Conservation (phyloP, 352 stramenopile genomes). For the Phytophthora ramorum region DNA sequence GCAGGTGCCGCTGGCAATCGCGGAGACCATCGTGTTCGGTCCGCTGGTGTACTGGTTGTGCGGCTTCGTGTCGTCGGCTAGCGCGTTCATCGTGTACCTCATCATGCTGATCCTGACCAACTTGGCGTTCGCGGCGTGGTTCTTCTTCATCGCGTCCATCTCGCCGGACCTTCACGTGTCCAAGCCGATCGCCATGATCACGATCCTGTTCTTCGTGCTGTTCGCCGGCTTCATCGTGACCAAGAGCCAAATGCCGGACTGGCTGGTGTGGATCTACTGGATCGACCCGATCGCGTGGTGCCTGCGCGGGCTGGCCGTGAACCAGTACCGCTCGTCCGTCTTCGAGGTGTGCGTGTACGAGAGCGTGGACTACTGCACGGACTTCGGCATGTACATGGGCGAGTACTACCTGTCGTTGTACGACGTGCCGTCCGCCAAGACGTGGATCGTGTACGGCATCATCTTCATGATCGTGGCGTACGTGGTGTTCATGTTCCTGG, state of each 20-base stretch:
- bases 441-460: slow-evolving; percentile 47
- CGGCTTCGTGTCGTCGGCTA: slow-evolving; percentile 44
- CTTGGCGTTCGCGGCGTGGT: slow-evolving; percentile 51
- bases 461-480: slow-evolving; percentile 48
- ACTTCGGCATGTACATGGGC: slow-evolving; percentile 41
- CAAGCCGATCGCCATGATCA: slow-evolving; percentile 49
- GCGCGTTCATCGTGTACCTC: slow-evolving; percentile 53
- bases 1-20: slow-evolving; percentile 61
- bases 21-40: slow-evolving; percentile 81
- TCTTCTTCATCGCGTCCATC: slow-evolving; percentile 53
- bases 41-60: slow-evolving; percentile 86
- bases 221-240: slow-evolving; percentile 64
- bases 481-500: slow-evolving; percentile 53
- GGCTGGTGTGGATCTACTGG: slow-evolving; percentile 62
- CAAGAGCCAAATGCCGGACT: slow-evolving; percentile 51
- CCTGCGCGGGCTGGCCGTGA: slow-evolving; percentile 40
- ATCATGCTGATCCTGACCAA: slow-evolving; percentile 52
- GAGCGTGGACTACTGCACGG: slow-evolving; percentile 47
- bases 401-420: slow-evolving; percentile 51
- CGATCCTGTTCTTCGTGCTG: slow-evolving; percentile 48
- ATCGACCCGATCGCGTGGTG: slow-evolving; percentile 62
- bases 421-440: slow-evolving; percentile 30
- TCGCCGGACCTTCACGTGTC: slow-evolving; percentile 43
- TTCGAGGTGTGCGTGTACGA: slow-evolving; percentile 49
- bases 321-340: slow-evolving; percentile 35